Percentiles rank a stretch among this genome's conserved stretches.
Evolutionary conservation across 108 stramenopile genomes (phyloP).

Genomic region (Ochromonas danica): DNA sequence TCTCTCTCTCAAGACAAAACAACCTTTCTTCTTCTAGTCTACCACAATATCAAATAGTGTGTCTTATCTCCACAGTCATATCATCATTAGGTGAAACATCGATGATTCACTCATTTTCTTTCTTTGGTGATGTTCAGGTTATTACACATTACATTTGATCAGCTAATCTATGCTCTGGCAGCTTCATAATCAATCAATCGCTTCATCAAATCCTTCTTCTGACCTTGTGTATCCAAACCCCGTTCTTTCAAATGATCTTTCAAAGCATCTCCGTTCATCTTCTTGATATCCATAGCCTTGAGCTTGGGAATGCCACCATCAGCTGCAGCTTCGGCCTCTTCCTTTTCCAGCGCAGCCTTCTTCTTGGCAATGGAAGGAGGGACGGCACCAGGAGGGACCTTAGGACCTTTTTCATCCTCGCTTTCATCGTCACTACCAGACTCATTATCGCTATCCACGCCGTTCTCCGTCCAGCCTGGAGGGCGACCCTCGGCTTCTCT

Average conservation of each 20-base stretch:
- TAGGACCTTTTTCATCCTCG: not conserved
- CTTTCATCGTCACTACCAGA: not conserved
- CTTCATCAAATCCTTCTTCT: conserved; percentile 43
- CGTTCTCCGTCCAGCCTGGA: not conserved
- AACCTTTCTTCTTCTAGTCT: conserved; percentile 16
- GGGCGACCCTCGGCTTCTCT: conserved; percentile 19
- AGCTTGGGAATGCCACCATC: not conserved
- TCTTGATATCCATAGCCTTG: conserved; percentile 29
- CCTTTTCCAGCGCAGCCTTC: not conserved
- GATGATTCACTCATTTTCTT: conserved; percentile 17
- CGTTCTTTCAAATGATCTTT: conserved; percentile 39
- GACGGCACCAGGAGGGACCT: not conserved
- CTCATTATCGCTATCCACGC: not conserved
- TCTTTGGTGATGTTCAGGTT: conserved; percentile 15
- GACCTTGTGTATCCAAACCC: conserved; percentile 35
- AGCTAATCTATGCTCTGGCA: conserved; percentile 9
- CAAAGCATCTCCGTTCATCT: conserved; percentile 38
- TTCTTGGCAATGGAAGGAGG: conserved; percentile 3
- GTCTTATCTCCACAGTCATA: conserved; percentile 15
- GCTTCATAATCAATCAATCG: conserved; percentile 35
- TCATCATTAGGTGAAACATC: conserved; percentile 16
- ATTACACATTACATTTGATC: conserved; percentile 21
- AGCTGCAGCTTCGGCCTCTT: not conserved
- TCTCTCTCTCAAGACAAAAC: conserved; percentile 15
- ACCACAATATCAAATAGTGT: conserved; percentile 17